Evolutionary conservation across 768 basidiomycete genomes (phyloP).

Genomic region (Lactarius hatsudake): DNA sequence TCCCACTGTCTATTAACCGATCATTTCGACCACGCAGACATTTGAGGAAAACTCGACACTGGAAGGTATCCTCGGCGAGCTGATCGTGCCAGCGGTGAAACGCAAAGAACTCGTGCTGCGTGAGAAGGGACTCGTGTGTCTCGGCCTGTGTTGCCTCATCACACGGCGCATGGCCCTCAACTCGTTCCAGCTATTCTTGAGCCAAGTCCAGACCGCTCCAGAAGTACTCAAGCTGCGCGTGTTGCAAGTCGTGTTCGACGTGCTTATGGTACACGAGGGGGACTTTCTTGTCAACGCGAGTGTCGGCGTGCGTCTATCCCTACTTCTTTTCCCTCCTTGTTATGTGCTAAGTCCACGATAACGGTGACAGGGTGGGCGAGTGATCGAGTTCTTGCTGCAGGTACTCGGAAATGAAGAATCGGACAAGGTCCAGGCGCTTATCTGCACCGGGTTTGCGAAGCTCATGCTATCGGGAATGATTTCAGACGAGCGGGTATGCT

Average conservation of each 20-base stretch:
- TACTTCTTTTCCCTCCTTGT: neutral
- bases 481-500: conserved; percentile 58
- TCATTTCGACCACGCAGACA: conserved; percentile 36
- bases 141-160: conserved; percentile 85
- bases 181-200: conserved; percentile 77
- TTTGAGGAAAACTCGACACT: conserved; percentile 69
- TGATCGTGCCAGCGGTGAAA: conserved; percentile 88
- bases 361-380: conserved; percentile 44
- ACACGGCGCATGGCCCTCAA: conserved; percentile 67
- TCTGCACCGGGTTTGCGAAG: conserved; percentile 83
- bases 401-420: conserved; percentile 54
- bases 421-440: conserved; percentile 62
- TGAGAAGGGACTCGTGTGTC: conserved; percentile 74
- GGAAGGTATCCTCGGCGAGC: conserved; percentile 66
- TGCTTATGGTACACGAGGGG: conserved; percentile 79
- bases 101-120: conserved; percentile 80
- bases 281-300: conserved; percentile 51
- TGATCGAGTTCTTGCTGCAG: conserved; percentile 65
- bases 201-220: conserved; percentile 65
- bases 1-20: neutral
- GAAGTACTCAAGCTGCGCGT: conserved; percentile 64
- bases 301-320: conserved; percentile 30
- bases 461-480: conserved; percentile 76
- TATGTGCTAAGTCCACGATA: conserved; percentile 1
- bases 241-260: conserved; percentile 82